Evolutionary conservation across 805 yeast genomes (phyloP).

Genomic region (Nakazawaea siamensis): DNA sequence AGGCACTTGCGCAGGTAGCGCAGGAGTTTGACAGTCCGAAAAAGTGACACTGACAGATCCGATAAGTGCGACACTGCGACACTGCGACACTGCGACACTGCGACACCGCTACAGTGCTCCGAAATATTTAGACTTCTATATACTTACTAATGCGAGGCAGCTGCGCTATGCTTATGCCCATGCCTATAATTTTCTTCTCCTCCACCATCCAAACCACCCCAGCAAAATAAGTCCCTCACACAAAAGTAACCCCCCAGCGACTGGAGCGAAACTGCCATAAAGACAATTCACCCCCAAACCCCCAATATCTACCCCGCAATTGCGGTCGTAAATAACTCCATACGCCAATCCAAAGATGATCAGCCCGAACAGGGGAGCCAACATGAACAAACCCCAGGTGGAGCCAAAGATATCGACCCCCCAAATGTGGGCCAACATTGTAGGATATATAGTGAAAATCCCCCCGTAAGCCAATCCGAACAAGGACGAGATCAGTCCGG

Average conservation of each 20-base stretch:
- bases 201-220: no score
- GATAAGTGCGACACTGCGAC: no score
- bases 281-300: conserved; percentile 8
- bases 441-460: conserved; percentile 78
- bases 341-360: conserved; percentile 59
- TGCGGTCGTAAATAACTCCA: conserved; percentile 52
- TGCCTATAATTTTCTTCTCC: no score
- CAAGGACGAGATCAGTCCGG: conserved; percentile 28
- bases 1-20: no score
- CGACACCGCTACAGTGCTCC: no score
- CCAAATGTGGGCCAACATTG: conserved; percentile 77
- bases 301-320: conserved; percentile 11
- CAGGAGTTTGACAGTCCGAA: no score
- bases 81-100: no score
- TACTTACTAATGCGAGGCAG: no score
- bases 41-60: no score
- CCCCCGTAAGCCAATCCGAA: conserved; percentile 78
- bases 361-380: conserved; percentile 83
- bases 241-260: conserved; percentile 2
- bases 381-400: conserved; percentile 84
- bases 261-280: conserved; percentile 5
- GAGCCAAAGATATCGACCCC: conserved; percentile 86
- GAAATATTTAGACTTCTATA: no score
- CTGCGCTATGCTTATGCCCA: no score
- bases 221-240: no score